phyloP scores from a whole-genome alignment of 768 basidiomycete species.

The Macrocybe gigantea region DNA sequence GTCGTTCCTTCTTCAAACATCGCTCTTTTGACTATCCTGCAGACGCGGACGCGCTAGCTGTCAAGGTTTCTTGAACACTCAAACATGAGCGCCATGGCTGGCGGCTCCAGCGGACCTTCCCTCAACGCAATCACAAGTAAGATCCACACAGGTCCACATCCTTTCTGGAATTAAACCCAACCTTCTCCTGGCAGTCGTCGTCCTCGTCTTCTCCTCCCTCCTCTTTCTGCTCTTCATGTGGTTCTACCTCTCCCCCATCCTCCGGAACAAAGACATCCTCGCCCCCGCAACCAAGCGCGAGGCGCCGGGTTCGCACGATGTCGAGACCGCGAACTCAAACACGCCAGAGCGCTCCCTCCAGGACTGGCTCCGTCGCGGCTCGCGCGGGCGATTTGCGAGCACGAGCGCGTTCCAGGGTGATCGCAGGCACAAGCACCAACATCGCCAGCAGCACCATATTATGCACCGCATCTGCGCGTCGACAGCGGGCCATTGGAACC shows the following conservation, averaged over 20 bases:
- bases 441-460: background rate
- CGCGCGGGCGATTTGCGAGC: slow-evolving; percentile 20
- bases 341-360: slow-evolving; percentile 13
- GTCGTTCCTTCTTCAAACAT: too few species aligned
- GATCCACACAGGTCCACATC: too few species aligned
- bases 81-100: too few species aligned
- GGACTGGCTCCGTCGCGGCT: slow-evolving; percentile 21
- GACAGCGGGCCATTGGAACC: background rate
- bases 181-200: slow-evolving; percentile 11
- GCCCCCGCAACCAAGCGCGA: background rate
- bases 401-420: slow-evolving; percentile 5
- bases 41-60: too few species aligned
- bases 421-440: background rate
- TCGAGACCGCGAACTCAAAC: slow-evolving; percentile 6
- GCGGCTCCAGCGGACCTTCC: too few species aligned
- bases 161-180: too few species aligned
- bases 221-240: slow-evolving; percentile 18
- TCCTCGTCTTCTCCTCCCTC: slow-evolving; percentile 14
- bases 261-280: slow-evolving; percentile 4
- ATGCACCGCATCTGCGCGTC: background rate
- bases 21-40: too few species aligned
- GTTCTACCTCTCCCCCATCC: slow-evolving; percentile 17
- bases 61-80: too few species aligned
- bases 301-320: slow-evolving; percentile 7
- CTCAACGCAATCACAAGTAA: too few species aligned